Base-by-base conservation (phyloP, 345 rosid species). In the Dovyalis caffra region DNA sequence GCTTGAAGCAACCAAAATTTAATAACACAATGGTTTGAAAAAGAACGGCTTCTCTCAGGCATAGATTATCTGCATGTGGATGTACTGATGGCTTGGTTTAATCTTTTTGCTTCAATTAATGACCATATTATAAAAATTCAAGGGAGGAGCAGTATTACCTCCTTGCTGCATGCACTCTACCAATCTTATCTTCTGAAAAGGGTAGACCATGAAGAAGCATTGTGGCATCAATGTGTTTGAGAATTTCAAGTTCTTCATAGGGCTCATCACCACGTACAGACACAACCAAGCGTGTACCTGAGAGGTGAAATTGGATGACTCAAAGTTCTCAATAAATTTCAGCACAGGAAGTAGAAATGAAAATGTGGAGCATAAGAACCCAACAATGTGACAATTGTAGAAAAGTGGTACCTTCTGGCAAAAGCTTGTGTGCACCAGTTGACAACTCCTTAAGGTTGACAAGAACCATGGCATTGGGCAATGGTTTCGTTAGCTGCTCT, bases 161-260 rank as follows among this genome's bases (percentile, higher is more conserved):
- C 78, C 99, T 89, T 76, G 97, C 99, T 69, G 99, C 93, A 32
- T 95, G 99, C 79, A 95, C 94, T 82, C 98, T 85, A 77, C 98
- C 88, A 78, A 82, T 76, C 80, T 90, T 91, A 28, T 85, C 96
- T 86, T 95, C 98, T 66, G 77, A 69, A 72, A 78, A 79, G 64
- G 98, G 97, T 62, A 91, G 75, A 66, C 87, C 81, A 85, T 95
- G 99, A 81, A 95, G 90, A 81, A 95, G 67, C 98, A 93, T 90
- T 35, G 91, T 91, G 57, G 87, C 90, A 33, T 91, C 97, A 18
- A 84, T 75, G 40, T 74, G 86, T 80, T 91, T 88, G 70, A 95
- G 91, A 67, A 93, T 83, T 81, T 93, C 91, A 84, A 91, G 83
- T 79, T 93, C 95, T 76, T 87, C 88, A 14, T 82, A 86, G 18